Conservation (phyloP, 2,329 filamentous ascomycete genomes). For the Colletotrichum navitas region DNA sequence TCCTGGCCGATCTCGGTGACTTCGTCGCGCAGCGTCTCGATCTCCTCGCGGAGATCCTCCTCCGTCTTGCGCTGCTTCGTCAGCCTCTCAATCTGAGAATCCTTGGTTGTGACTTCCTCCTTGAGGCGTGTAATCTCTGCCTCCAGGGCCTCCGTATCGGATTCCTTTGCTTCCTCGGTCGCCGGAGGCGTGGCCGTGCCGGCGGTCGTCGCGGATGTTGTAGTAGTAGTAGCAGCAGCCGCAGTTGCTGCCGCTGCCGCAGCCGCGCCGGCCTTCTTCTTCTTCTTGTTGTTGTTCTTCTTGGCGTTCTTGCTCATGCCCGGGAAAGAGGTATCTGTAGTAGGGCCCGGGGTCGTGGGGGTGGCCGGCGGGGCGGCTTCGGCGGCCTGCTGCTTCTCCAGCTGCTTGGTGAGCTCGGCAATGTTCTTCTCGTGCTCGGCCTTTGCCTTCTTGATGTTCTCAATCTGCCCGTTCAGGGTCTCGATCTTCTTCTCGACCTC, state of each 20-base stretch:
- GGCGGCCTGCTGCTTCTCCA: slow-evolving; percentile 43
- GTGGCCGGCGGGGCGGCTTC: slow-evolving; percentile 43
- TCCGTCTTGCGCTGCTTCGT: slow-evolving; percentile 79
- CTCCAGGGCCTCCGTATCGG: slow-evolving; percentile 56
- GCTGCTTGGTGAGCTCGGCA: slow-evolving; percentile 56
- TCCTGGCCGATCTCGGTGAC: slow-evolving; percentile 84
- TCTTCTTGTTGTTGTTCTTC: slow-evolving; percentile 87
- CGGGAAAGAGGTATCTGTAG: slow-evolving; percentile 45
- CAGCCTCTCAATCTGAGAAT: slow-evolving; percentile 79
- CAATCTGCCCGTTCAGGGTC: slow-evolving; percentile 57
- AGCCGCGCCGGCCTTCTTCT: slow-evolving; percentile 80
- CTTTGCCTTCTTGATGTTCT: slow-evolving; percentile 54
- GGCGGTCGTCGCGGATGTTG: slow-evolving; percentile 43
- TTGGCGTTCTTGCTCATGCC: slow-evolving; percentile 47
- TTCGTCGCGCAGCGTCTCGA: slow-evolving; percentile 85
- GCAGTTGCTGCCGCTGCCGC: slow-evolving; percentile 44
- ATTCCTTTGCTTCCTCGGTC: slow-evolving; percentile 44
- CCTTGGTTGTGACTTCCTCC: slow-evolving; percentile 72
- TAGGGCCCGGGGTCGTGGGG: slow-evolving; percentile 36
- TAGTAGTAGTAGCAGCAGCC: not conserved
- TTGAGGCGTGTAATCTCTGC: slow-evolving; percentile 64
- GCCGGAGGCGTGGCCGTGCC: slow-evolving; percentile 52
- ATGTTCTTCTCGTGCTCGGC: slow-evolving; percentile 56
- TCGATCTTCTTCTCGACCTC: slow-evolving; percentile 59
- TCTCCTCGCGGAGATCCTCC: slow-evolving; percentile 85